A percentile compares a stretch with the other conserved stretches of the same genome.
phyloP scores from a whole-genome alignment of 2,329 filamentous ascomycete genomes.

The Botrytis porri region DNA sequence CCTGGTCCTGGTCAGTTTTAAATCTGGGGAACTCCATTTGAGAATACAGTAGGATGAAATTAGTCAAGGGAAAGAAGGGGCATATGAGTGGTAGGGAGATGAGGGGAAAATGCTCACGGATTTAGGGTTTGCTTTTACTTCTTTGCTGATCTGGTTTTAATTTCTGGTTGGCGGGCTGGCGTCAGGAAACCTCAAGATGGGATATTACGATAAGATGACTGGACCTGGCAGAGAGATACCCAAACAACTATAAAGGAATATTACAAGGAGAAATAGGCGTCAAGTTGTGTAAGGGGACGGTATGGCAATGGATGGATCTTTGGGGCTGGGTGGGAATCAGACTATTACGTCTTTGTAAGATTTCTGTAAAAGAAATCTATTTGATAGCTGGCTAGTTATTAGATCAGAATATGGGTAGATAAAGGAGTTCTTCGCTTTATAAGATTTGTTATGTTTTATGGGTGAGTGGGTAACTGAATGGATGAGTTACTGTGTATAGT shows the following conservation, averaged over 20 bases:
- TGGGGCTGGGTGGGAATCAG: neutral
- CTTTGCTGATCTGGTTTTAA: neutral
- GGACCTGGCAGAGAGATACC: neutral
- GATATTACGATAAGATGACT: neutral
- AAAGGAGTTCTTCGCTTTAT: neutral
- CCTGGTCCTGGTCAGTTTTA: neutral
- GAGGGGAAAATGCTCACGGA: neutral
- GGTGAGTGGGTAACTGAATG: neutral
- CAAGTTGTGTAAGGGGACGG: neutral
- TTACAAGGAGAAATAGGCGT: neutral
- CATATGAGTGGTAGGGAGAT: slow-evolving; percentile 26
- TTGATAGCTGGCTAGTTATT: neutral
- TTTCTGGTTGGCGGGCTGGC: neutral
- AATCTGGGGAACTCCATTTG: neutral
- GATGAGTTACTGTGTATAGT: neutral
- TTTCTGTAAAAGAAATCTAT: neutral
- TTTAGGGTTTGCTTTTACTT: neutral
- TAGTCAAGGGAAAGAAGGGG: slow-evolving; percentile 26
- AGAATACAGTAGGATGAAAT: neutral
- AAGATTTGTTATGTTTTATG: neutral
- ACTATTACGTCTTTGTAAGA: neutral
- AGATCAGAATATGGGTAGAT: neutral
- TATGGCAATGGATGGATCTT: neutral
- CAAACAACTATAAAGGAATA: neutral
- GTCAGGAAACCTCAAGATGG: neutral